Conservation (phyloP, 2,329 filamentous ascomycete species). For the Sporothrix mexicana region DNA sequence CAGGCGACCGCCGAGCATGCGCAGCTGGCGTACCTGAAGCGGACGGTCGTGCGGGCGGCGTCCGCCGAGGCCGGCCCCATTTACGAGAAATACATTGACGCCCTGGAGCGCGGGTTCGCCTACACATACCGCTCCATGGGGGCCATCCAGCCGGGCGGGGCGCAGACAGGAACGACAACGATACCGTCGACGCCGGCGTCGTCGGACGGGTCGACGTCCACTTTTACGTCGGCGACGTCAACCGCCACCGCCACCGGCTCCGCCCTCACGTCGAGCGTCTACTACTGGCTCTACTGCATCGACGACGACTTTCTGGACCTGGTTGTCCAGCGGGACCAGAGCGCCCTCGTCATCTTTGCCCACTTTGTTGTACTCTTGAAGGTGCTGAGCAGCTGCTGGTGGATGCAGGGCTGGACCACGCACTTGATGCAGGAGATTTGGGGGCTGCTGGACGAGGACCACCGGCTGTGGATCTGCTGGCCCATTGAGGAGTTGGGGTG, state of each 20-base stretch:
- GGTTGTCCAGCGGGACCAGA: neutral
- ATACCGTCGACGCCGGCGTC: neutral
- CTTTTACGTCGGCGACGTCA: neutral
- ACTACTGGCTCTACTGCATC: slow-evolving; percentile 21
- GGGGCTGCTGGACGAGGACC: slow-evolving; percentile 39
- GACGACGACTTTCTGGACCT: slow-evolving; percentile 8
- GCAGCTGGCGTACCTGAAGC: neutral
- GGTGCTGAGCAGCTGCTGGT: slow-evolving; percentile 43
- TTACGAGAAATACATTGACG: neutral
- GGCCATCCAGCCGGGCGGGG: neutral
- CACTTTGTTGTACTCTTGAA: slow-evolving; percentile 43
- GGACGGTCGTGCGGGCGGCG: neutral
- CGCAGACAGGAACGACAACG: neutral
- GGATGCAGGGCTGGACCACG: slow-evolving; percentile 42
- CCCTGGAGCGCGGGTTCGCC: neutral
- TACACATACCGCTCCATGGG: slow-evolving; percentile 15
- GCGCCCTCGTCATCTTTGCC: slow-evolving; percentile 36
- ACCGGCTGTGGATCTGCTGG: slow-evolving; percentile 44
- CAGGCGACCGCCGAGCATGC: slow-evolving; percentile 14
- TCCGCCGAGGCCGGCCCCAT: neutral
- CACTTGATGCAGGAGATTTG: slow-evolving; percentile 43
- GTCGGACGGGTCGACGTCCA: neutral
- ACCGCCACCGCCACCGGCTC: neutral
- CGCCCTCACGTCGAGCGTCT: neutral
- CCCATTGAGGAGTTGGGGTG: slow-evolving; percentile 43